A percentile compares a stretch with the other conserved stretches of the same genome.
These are phyloP conservation scores for Puccinellia tenuiflora DNA, from an alignment of 176 grass and related monocot genomes.

Conservation along the genomic window DNA sequence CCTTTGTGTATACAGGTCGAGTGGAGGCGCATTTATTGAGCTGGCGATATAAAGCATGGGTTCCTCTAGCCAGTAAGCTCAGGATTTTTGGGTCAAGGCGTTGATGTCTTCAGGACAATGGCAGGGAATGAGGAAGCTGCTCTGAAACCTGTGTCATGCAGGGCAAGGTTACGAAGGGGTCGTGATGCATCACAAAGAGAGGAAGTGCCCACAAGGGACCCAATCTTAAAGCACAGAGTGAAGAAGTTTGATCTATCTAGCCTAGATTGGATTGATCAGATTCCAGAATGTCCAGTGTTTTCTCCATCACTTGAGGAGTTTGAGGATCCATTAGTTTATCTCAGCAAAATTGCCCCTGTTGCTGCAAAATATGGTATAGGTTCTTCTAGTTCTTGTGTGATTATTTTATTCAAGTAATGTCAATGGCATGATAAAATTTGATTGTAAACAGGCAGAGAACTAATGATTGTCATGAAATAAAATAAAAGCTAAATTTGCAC, in stretches of 20 bases:
- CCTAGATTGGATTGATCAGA: slow-evolving; percentile 85
- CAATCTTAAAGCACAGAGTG: slow-evolving; percentile 64
- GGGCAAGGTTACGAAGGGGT: slow-evolving; percentile 42
- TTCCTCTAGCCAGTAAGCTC: slow-evolving; percentile 26
- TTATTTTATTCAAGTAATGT: background rate
- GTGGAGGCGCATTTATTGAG: slow-evolving; percentile 39
- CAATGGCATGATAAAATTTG: background rate
- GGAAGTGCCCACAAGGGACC: slow-evolving; percentile 35
- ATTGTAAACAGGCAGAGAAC: background rate
- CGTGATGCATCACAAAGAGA: slow-evolving; percentile 36
- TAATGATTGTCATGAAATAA: slow-evolving; percentile 5
- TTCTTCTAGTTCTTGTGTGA: slow-evolving; percentile 8
- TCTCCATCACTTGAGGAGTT: slow-evolving; percentile 79
- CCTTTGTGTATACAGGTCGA: slow-evolving; percentile 45
- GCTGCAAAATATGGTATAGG: slow-evolving; percentile 70
- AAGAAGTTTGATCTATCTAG: slow-evolving; percentile 84
- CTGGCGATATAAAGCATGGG: slow-evolving; percentile 42
- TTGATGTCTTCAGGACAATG: slow-evolving; percentile 46
- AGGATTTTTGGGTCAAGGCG: background rate
- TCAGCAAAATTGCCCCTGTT: slow-evolving; percentile 67
- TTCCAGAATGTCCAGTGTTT: slow-evolving; percentile 92
- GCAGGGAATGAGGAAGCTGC: slow-evolving; percentile 48
- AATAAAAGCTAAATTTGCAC: background rate
- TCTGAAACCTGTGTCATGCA: slow-evolving; percentile 57
- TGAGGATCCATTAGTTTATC: slow-evolving; percentile 84